A percentile compares a stretch with the other conserved stretches of the same genome.
Conservation (phyloP, 2,329 filamentous ascomycete genomes). For the Diplodia sapinea region DNA sequence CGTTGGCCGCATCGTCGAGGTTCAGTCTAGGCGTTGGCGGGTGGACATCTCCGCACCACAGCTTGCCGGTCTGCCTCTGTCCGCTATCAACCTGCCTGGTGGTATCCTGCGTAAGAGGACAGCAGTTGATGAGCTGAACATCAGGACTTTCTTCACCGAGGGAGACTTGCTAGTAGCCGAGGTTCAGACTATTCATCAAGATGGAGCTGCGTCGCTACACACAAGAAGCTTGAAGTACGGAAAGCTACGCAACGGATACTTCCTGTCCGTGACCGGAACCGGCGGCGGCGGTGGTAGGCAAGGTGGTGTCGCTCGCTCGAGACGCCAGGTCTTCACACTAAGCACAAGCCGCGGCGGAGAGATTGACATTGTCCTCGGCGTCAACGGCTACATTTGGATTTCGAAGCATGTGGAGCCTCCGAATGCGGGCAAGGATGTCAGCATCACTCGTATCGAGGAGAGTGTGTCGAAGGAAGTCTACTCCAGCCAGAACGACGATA, state of each 20-base stretch:
- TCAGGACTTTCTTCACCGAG: conserved; percentile 95
- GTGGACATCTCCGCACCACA: conserved; percentile 91
- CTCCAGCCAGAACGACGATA: conserved; percentile 90
- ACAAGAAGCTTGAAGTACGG: conserved; percentile 92
- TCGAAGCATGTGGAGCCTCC: conserved; percentile 74
- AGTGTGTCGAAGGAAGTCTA: conserved; percentile 84
- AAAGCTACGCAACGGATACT: conserved; percentile 91
- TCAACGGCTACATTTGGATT: conserved; percentile 98
- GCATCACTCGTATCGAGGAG: conserved; percentile 87
- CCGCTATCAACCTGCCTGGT: conserved; percentile 91
- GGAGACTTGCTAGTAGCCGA: conserved; percentile 93
- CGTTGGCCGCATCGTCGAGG: conserved; percentile 89
- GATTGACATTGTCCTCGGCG: conserved; percentile 86
- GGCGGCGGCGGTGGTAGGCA: conserved; percentile 63
- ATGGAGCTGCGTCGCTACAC: conserved; percentile 86
- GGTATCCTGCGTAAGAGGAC: conserved; percentile 90
- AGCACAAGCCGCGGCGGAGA: conserved; percentile 63
- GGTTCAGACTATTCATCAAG: conserved; percentile 85
- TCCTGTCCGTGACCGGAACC: conserved; percentile 79
- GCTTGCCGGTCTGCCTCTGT: conserved; percentile 83
- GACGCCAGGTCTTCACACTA: conserved; percentile 88
- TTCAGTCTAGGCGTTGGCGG: conserved; percentile 92
- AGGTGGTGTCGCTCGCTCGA: conserved; percentile 79
- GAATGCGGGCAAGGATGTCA: conserved; percentile 59
- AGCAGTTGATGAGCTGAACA: conserved; percentile 95